Conservation (phyloP, 768 basidiomycete genomes). For the Vararia minispora region DNA sequence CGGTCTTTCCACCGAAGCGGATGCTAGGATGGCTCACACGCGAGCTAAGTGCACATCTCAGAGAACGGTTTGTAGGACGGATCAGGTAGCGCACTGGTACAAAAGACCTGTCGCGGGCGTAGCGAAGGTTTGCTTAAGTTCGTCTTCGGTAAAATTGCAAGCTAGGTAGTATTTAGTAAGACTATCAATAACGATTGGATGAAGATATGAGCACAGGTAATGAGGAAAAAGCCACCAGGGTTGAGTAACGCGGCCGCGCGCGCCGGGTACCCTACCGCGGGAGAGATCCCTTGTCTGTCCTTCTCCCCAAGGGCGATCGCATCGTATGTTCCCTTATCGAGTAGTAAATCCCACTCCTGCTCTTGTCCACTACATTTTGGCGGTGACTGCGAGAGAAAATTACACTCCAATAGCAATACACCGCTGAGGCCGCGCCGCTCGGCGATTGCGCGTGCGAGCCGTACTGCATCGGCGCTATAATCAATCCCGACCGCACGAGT, state of each 20-base stretch:
- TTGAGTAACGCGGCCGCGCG: conserved; percentile 47
- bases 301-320: conserved; percentile 67
- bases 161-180: no score
- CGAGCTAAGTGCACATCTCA: conserved; percentile 35
- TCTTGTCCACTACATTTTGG: conserved; percentile 15
- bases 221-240: conserved; percentile 60
- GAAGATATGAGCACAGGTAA: conserved; percentile 52
- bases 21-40: conserved; percentile 62
- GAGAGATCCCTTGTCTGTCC: conserved; percentile 39
- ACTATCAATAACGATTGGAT: not conserved
- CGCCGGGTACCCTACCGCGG: conserved; percentile 47
- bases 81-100: conserved; percentile 44
- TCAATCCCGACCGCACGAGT: conserved; percentile 54
- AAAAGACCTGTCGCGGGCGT: conserved; percentile 34
- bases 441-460: conserved; percentile 50
- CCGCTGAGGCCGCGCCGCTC: conserved; percentile 24
- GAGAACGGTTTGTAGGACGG: not conserved
- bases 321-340: conserved; percentile 88
- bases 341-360: conserved; percentile 54
- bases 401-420: conserved; percentile 48
- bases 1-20: conserved; percentile 69
- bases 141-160: conserved; percentile 80
- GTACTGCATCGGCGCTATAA: conserved; percentile 64
- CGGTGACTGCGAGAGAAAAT: conserved; percentile 54
- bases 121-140: conserved; percentile 46